A percentile compares a stretch with the other conserved stretches of the same genome.
Conservation (phyloP, 2,329 filamentous ascomycete species). For the Hypoxylon sp. region DNA sequence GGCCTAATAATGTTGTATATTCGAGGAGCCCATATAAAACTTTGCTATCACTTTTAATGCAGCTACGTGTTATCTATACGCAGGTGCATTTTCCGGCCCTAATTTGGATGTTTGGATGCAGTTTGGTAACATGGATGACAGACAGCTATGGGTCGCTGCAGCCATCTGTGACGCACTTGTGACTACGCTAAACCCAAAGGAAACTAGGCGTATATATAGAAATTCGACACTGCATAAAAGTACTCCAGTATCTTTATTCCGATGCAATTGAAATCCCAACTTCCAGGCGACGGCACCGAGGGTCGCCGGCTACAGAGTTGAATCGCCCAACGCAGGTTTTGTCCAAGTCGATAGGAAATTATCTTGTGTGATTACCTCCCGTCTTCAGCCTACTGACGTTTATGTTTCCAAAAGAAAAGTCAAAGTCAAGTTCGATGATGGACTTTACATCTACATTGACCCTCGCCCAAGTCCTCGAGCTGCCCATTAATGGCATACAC, state of each 20-base stretch:
- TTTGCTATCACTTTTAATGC: not conserved
- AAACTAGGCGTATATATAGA: slow-evolving; percentile 1
- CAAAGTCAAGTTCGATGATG: not conserved
- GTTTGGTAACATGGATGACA: slow-evolving; percentile 29
- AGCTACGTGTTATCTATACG: not conserved
- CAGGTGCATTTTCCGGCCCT: slow-evolving; percentile 11
- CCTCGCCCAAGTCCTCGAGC: not conserved
- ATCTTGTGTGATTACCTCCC: too few species aligned
- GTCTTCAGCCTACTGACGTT: too few species aligned
- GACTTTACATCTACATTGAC: not conserved
- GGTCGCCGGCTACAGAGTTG: too few species aligned
- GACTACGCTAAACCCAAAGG: slow-evolving; percentile 6
- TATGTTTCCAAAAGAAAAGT: too few species aligned
- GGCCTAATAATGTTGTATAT: slow-evolving; percentile 12
- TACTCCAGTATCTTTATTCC: not conserved
- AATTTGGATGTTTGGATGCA: slow-evolving; percentile 22
- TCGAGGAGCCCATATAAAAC: slow-evolving; percentile 1
- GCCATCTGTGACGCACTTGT: slow-evolving; percentile 20
- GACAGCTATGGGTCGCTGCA: slow-evolving; percentile 9
- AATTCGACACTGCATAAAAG: not conserved
- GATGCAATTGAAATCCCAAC: not conserved
- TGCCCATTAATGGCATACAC: not conserved
- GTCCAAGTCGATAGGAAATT: too few species aligned
- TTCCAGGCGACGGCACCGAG: too few species aligned
- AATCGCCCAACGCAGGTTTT: too few species aligned